Evolutionary conservation across 441 rosid species (phyloP).

Genomic region (Breynia disticha): DNA sequence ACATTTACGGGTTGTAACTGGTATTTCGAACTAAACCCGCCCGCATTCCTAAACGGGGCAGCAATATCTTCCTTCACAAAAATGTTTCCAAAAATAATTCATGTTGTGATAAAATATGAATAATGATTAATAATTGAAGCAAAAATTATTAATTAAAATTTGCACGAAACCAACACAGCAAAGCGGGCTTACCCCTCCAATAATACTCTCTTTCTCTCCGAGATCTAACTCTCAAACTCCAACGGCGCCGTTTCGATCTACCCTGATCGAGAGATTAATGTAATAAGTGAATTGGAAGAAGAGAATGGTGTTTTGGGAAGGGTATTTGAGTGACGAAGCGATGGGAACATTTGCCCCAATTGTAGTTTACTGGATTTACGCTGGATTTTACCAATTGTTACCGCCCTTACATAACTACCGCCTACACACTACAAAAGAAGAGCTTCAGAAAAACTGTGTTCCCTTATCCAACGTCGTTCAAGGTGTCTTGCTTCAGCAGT

Average conservation of each 20-base stretch:
- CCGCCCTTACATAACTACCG: conserved; percentile 45
- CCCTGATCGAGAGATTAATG: background rate
- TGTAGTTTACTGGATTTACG: conserved; percentile 59
- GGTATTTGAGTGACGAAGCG: conserved; percentile 53
- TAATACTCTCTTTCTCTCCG: too few relatives aligned
- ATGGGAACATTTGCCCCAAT: conserved; percentile 66
- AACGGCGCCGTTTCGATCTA: background rate
- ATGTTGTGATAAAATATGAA: too few relatives aligned
- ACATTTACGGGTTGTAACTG: too few relatives aligned
- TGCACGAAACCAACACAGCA: too few relatives aligned
- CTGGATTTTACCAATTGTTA: conserved; percentile 54
- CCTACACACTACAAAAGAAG: conserved; percentile 51
- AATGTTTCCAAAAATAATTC: too few relatives aligned
- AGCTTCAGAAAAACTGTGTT: conserved; percentile 50
- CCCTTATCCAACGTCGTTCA: conserved; percentile 33
- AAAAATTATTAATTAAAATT: too few relatives aligned
- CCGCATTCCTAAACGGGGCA: too few relatives aligned
- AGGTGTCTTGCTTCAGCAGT: conserved; percentile 68
- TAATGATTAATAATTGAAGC: too few relatives aligned
- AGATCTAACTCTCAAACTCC: too few relatives aligned
- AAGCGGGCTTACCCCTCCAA: too few relatives aligned
- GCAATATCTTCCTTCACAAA: too few relatives aligned
- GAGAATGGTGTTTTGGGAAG: conserved; percentile 69
- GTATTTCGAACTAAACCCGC: too few relatives aligned
- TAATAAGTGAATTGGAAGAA: background rate